phyloP scores from a whole-genome alignment of 805 yeast species.

The Komagataella pastoris region DNA sequence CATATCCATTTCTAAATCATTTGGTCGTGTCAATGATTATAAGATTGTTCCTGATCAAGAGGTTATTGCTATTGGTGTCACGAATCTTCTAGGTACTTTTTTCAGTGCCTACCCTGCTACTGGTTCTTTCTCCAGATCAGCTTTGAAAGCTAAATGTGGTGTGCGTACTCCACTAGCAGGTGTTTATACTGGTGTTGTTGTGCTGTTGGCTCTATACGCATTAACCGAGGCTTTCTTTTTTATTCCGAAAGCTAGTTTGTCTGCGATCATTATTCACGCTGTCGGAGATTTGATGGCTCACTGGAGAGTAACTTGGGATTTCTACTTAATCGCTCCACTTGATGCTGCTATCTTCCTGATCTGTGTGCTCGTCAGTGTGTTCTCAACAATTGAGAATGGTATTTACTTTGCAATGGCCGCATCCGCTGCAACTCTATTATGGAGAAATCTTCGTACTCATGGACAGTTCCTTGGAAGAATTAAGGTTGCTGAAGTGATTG shows the following conservation, averaged over 20 bases:
- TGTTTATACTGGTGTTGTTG: conserved; percentile 80
- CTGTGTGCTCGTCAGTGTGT: conserved; percentile 65
- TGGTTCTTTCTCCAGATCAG: conserved; percentile 91
- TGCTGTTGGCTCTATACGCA: conserved; percentile 72
- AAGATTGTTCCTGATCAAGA: conserved; percentile 90
- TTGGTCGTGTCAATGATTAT: conserved; percentile 86
- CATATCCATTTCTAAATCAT: conserved; percentile 86
- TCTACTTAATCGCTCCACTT: conserved; percentile 63
- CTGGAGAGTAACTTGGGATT: conserved; percentile 49
- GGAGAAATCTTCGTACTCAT: conserved; percentile 66
- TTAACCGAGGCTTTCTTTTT: conserved; percentile 75
- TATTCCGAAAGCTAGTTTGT: conserved; percentile 80
- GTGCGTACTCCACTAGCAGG: conserved; percentile 93
- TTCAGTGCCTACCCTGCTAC: conserved; percentile 93
- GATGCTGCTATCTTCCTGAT: conserved; percentile 63
- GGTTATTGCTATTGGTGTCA: conserved; percentile 83
- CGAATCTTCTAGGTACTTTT: conserved; percentile 82
- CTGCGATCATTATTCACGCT: conserved; percentile 88
- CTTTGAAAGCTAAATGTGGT: conserved; percentile 89
- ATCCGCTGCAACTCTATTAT: conserved; percentile 58
- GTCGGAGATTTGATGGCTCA: conserved; percentile 75
- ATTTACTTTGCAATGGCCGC: conserved; percentile 85
- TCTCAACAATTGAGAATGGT: conserved; percentile 74
- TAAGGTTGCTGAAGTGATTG: conserved; percentile 54
- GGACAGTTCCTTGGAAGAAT: conserved; percentile 78